Conservation (phyloP, 1,284 basidiomycete genomes). For the Melampsora larici-populina region DNA sequence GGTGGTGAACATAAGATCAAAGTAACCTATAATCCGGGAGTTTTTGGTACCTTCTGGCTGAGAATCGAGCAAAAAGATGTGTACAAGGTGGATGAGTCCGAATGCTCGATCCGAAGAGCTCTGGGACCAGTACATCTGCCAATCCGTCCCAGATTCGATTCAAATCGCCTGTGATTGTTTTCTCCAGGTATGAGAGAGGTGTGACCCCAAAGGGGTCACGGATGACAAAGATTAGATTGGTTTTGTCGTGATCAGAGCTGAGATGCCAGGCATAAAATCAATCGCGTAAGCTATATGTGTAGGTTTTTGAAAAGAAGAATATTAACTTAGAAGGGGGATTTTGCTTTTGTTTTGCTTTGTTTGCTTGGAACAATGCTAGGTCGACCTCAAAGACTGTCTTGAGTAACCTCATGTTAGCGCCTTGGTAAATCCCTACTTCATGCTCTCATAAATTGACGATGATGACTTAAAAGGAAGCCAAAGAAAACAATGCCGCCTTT, state of each 20-base stretch:
- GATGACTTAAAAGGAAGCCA: slow-evolving; percentile 91
- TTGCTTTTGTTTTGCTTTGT: slow-evolving; percentile 49
- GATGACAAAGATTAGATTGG: slow-evolving; percentile 88
- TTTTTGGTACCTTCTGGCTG: slow-evolving; percentile 78
- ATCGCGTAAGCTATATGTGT: not conserved
- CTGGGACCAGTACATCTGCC: slow-evolving; percentile 61
- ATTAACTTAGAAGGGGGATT: slow-evolving; percentile 6
- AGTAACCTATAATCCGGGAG: slow-evolving; percentile 78
- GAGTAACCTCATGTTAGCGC: slow-evolving; percentile 97
- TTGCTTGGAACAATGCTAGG: slow-evolving; percentile 72
- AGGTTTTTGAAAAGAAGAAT: slow-evolving; percentile 54
- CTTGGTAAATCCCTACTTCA: slow-evolving; percentile 96
- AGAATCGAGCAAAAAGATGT: not conserved
- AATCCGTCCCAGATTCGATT: slow-evolving; percentile 86
- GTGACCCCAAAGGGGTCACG: slow-evolving; percentile 93
- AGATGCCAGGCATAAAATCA: slow-evolving; percentile 59
- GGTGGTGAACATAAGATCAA: slow-evolving; percentile 88
- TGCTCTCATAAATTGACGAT: slow-evolving; percentile 98
- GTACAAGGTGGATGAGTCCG: not conserved
- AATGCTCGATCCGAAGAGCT: not conserved
- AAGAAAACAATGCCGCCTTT: slow-evolving; percentile 93
- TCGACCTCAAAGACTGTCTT: slow-evolving; percentile 99
- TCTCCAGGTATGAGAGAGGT: slow-evolving; percentile 78
- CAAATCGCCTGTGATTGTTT: slow-evolving; percentile 80
- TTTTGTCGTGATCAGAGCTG: slow-evolving; percentile 71